phyloP scores from a whole-genome alignment of 441 rosid genomes.

The Adansonia grandidieri region DNA sequence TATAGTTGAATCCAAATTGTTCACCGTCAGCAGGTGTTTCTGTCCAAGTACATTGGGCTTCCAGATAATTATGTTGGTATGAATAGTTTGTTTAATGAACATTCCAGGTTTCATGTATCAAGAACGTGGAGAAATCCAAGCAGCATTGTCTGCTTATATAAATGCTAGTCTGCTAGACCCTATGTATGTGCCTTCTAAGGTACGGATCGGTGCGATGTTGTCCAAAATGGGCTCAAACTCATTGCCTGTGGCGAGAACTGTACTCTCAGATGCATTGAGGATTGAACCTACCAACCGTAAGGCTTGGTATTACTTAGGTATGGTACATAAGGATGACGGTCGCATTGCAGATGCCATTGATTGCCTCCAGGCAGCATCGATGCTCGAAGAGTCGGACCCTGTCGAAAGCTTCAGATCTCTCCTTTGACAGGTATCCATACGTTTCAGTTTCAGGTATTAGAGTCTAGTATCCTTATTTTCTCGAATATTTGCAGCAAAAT shows the following conservation, averaged over 20 bases:
- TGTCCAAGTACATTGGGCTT: neutral
- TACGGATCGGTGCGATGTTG: slow-evolving; percentile 59
- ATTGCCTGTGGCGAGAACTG: slow-evolving; percentile 77
- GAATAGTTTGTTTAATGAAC: slow-evolving; percentile 23
- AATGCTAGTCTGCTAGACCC: slow-evolving; percentile 67
- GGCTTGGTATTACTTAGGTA: slow-evolving; percentile 91
- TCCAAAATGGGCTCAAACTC: slow-evolving; percentile 55
- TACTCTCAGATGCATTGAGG: slow-evolving; percentile 86
- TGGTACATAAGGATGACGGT: slow-evolving; percentile 77
- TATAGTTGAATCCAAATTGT: slow-evolving; percentile 1
- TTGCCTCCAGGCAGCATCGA: slow-evolving; percentile 90
- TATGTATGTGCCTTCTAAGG: slow-evolving; percentile 64
- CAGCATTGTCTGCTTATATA: slow-evolving; percentile 56
- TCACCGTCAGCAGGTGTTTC: neutral
- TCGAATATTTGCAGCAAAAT: slow-evolving; percentile 26
- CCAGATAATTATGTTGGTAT: slow-evolving; percentile 1
- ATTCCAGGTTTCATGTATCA: slow-evolving; percentile 67
- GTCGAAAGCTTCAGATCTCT: slow-evolving; percentile 78
- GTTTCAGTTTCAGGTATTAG: slow-evolving; percentile 26
- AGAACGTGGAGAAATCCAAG: slow-evolving; percentile 59
- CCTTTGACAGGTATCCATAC: slow-evolving; percentile 35
- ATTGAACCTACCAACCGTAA: slow-evolving; percentile 78
- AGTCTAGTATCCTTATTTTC: neutral
- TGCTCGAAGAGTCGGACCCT: slow-evolving; percentile 93
- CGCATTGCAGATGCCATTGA: slow-evolving; percentile 90